Conservation (phyloP, 306 rosid genomes). For the Calophaca sinica region DNA sequence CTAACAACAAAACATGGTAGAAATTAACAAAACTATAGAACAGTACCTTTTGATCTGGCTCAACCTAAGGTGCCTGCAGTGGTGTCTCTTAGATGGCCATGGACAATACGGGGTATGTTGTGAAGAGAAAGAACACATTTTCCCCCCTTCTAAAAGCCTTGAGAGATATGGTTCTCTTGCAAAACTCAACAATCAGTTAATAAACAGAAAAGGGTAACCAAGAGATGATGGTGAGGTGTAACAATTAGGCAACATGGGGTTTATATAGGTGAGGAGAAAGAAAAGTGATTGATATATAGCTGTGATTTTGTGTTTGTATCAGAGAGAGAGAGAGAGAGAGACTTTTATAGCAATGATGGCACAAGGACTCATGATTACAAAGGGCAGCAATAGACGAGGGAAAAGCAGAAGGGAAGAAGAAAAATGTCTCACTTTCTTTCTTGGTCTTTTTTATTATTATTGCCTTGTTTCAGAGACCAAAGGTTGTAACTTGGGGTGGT, state of each 20-base stretch:
- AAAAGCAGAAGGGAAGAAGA: slow-evolving; percentile 58
- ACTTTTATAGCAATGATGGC: slow-evolving; percentile 84
- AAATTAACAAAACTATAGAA: not conserved
- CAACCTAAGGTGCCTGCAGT: slow-evolving; percentile 48
- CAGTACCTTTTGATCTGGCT: slow-evolving; percentile 65
- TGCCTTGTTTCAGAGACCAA: slow-evolving; percentile 33
- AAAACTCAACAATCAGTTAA: not conserved
- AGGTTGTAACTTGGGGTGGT: slow-evolving; percentile 16
- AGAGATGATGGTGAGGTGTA: slow-evolving; percentile 45
- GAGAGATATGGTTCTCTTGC: slow-evolving; percentile 42
- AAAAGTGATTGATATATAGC: slow-evolving; percentile 41
- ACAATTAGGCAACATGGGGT: slow-evolving; percentile 48
- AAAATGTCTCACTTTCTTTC: slow-evolving; percentile 49
- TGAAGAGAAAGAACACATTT: slow-evolving; percentile 65
- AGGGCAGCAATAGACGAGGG: slow-evolving; percentile 66
- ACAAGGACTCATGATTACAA: slow-evolving; percentile 79
- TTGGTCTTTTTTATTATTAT: slow-evolving; percentile 30
- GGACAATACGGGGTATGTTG: slow-evolving; percentile 49
- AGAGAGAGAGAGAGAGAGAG: slow-evolving; percentile 53
- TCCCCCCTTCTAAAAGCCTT: not conserved
- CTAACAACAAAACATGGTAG: too few species aligned
- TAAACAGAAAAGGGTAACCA: slow-evolving; percentile 28
- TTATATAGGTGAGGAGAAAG: slow-evolving; percentile 50
- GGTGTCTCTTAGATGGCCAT: slow-evolving; percentile 54
- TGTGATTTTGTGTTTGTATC: slow-evolving; percentile 59